Base-by-base conservation (phyloP, 2,329 filamentous ascomycete genomes). In the Trichophaea hybrida region DNA sequence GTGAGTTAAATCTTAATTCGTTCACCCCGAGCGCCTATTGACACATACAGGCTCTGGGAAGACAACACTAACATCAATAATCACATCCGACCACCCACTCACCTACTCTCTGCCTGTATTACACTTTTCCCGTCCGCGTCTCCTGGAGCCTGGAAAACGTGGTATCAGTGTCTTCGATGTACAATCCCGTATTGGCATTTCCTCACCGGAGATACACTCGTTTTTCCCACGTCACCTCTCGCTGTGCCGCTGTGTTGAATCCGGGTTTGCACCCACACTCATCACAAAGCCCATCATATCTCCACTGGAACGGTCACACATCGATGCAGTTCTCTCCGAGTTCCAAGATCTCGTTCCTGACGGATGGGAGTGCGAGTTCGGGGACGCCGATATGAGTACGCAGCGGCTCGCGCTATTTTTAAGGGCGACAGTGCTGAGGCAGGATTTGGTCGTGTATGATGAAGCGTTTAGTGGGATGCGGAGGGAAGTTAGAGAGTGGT, bases 41-140 rank as follows among this genome's bases (percentile, higher is more conserved):
- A 37, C 13, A 38, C 17, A 34, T 55, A 51, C 61, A 71, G 70
- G 86, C 10, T 95, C 88, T 0, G 93, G 93, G 15, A 98, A 98
- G 75, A 98, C 93, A 0, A 98, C 93, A 0, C 78, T 98, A 43
- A 80, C 97, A 33, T 93, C 89, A 4, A 78, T 98, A 5, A 86
- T 98, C 61, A 94, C 88, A 61, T 97, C 91, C 0, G 93, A 98
- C 69, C 93, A 98, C 68, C 93, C 93, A 0, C 91, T 97, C 72
- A 83, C 90, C 0, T 98, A 97, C 71, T 88, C 87, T 0, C 80
- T 90, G 31, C 90, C 91, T 0, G 84, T 98, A 62, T 84, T 81
- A 66, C 77, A 96, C 12, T 97, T 98, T 70, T 88, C 89, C 0
- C 82, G 82, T 24, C 15, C 17, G 12, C 81, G 93, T 17, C 76